Evolutionary conservation across 371 early-diverging fungal genomes (phyloP).

Genomic region (Mortierella sp.): DNA sequence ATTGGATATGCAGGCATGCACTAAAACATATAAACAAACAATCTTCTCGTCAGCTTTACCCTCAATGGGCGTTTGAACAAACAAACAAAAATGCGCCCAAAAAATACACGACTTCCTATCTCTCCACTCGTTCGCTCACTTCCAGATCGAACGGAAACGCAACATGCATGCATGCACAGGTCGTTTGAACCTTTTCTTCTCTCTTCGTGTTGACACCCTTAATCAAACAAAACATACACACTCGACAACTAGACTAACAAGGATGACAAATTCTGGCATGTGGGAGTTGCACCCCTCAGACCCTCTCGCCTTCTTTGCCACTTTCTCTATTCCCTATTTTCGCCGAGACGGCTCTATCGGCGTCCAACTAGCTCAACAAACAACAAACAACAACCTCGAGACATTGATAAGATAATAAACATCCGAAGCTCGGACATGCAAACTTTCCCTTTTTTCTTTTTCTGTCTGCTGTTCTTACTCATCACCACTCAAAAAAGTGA

Average conservation of each 20-base stretch:
- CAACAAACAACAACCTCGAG: background rate
- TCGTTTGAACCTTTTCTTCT: background rate
- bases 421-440: conserved; percentile 3
- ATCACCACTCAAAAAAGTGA: background rate
- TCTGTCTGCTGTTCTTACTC: background rate
- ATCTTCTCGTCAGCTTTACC: too few relatives aligned
- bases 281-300: background rate
- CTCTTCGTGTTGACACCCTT: background rate
- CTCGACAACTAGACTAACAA: background rate
- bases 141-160: background rate
- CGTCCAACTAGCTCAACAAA: background rate
- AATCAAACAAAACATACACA: background rate
- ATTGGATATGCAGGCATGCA: background rate
- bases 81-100: conserved; percentile 4
- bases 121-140: background rate
- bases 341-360: background rate
- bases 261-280: background rate
- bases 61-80: background rate
- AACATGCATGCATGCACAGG: background rate
- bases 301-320: background rate
- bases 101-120: background rate
- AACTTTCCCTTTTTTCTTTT: background rate
- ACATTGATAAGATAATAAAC: background rate
- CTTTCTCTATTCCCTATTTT: background rate
- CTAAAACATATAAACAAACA: background rate